These are phyloP conservation scores for Cryptosporidium xiaoi DNA, from an alignment of 169 alveolate genomes.

Conservation along the genomic window DNA sequence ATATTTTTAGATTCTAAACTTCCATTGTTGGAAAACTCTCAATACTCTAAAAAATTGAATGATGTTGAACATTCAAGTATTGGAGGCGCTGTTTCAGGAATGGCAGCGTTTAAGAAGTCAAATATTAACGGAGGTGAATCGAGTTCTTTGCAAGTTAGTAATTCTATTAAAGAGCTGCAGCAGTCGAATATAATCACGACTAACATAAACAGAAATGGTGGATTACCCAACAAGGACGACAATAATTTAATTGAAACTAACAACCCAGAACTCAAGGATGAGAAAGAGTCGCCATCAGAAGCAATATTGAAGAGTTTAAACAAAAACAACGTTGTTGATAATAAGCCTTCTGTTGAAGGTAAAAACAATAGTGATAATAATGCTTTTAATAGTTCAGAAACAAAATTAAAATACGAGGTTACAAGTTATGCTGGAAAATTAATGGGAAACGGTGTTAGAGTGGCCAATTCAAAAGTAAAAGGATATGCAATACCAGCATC, in stretches of 20 bases:
- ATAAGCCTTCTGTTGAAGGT: neutral
- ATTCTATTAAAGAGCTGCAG: neutral
- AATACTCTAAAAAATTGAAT: neutral
- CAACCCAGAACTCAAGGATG: neutral
- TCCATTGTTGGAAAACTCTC: constrained; percentile 12
- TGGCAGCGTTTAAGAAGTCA: neutral
- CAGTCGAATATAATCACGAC: neutral
- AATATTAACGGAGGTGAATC: neutral
- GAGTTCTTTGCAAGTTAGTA: neutral
- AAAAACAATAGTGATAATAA: constrained; percentile 22
- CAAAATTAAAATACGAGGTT: constrained; percentile 27
- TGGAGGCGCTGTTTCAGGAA: no score
- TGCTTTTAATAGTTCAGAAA: neutral
- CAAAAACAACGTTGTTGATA: neutral
- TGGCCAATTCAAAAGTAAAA: constrained; percentile 14
- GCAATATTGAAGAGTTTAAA: neutral
- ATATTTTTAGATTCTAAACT: constrained; percentile 54
- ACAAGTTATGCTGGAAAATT: constrained; percentile 72
- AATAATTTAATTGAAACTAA: no score
- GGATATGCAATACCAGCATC: constrained; percentile 64
- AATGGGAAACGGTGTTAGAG: constrained; percentile 39
- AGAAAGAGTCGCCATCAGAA: neutral
- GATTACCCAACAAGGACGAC: neutral
- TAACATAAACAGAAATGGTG: neutral
- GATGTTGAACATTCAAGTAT: neutral